These are phyloP conservation scores for Neoboletus brunneissimus DNA, from an alignment of 768 basidiomycete genomes.

Conservation along the genomic window DNA sequence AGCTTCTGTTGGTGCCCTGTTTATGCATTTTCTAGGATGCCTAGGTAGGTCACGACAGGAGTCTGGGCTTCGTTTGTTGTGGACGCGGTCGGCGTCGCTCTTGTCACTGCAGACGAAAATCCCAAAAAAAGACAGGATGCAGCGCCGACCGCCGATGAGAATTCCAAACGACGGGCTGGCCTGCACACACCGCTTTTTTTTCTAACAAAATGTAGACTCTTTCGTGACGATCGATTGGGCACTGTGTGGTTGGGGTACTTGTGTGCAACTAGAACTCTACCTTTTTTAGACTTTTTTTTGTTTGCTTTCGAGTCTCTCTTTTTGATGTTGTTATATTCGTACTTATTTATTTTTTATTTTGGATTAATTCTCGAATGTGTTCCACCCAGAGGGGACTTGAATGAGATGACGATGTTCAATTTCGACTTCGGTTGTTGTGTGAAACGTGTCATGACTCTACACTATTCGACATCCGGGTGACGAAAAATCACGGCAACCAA, in stretches of 20 bases:
- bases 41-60: slow-evolving; percentile 19
- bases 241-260: no score
- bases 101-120: background rate
- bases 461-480: no score
- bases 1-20: slow-evolving; percentile 26
- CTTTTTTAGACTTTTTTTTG: background rate
- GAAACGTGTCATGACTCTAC: no score
- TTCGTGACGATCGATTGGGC: background rate
- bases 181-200: background rate
- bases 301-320: background rate
- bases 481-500: no score
- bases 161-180: slow-evolving; percentile 24
- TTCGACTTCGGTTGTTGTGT: no score
- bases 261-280: slow-evolving; percentile 15
- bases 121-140: background rate
- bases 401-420: background rate
- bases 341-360: background rate
- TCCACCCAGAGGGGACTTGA: background rate
- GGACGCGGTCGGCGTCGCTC: background rate
- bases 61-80: slow-evolving; percentile 2
- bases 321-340: background rate
- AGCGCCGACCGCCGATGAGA: slow-evolving; percentile 5
- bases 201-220: no score
- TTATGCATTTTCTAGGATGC: slow-evolving; percentile 23
- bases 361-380: background rate